Percentiles rank a stretch among this genome's conserved stretches.
Conservation (phyloP, 495 filamentous ascomycete genomes). For the Aspergillus egyptiacus region DNA sequence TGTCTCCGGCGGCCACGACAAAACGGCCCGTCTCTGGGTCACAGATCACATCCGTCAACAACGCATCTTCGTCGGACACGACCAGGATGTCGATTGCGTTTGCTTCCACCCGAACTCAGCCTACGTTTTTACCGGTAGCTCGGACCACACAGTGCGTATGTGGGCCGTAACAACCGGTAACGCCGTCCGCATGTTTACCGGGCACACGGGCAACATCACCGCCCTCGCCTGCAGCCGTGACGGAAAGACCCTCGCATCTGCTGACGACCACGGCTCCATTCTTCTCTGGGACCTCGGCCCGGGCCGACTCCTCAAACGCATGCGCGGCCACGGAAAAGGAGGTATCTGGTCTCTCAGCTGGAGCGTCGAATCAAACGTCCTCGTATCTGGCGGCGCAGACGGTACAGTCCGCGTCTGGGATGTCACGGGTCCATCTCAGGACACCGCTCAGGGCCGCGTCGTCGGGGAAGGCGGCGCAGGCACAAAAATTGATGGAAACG, state of each 20-base stretch:
- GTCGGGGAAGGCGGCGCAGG: constrained; percentile 50
- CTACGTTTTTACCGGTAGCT: constrained; percentile 86
- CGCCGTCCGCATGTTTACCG: constrained; percentile 85
- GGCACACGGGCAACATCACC: constrained; percentile 79
- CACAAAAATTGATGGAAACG: constrained; percentile 46
- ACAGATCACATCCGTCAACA: constrained; percentile 87
- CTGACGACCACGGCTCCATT: constrained; percentile 78
- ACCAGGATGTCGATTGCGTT: constrained; percentile 77
- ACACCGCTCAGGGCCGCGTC: constrained; percentile 49
- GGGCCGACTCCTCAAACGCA: constrained; percentile 78
- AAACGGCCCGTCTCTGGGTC: constrained; percentile 82
- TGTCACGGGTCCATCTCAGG: constrained; percentile 58
- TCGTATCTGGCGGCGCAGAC: constrained; percentile 88
- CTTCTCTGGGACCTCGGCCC: constrained; percentile 87
- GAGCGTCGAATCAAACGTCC: constrained; percentile 79
- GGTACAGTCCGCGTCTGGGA: constrained; percentile 93
- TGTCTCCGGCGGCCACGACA: constrained; percentile 76
- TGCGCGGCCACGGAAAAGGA: constrained; percentile 88
- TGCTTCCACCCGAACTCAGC: constrained; percentile 88
- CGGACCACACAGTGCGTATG: constrained; percentile 90
- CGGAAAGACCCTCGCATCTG: constrained; percentile 82
- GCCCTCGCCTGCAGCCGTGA: constrained; percentile 77
- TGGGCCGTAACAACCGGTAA: constrained; percentile 85
- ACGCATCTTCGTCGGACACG: constrained; percentile 85
- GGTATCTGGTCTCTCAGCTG: constrained; percentile 91